Base-by-base conservation (phyloP, 306 rosid genomes). In the Boehmeria nivea region DNA sequence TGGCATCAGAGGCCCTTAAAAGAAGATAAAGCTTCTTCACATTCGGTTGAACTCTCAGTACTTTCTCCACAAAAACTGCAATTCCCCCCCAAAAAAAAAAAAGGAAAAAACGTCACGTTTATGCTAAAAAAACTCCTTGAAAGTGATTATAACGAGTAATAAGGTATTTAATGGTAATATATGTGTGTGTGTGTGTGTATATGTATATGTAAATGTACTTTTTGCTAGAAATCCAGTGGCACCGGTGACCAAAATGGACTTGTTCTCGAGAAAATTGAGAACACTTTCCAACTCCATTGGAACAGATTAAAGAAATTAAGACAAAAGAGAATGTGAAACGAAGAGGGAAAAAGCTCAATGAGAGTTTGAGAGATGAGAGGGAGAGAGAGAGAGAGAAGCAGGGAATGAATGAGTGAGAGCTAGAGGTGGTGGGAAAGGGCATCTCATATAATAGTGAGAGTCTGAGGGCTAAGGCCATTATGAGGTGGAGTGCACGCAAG, bases 21-120 rank as follows among this genome's bases (percentile, higher is more conserved):
- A 89, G 95, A 52, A 89, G 87, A 75, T 65, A 89, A 52, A 89
- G 65, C 69, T 78, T 83, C 70, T 83, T 83, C 61, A 85, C 86
- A 31, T 85, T 78, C 17, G 95, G 93, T 71, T 89, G 93, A 68
- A 73, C 76, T 59, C 97, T 78, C 51, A 89, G 69, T 39, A 86
- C 60, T 74, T 89, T 89, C 83, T 89, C 97, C 69, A 77, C 54
- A 45, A 89, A 66, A 72, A 89, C 95, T 89, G 75, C 48, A 20
- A 53, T 47, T 14, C 13, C 6, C 8, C 15, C n/a, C 5, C n/a
- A 18, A 51, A 34, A 54, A 6, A 27, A n/a, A n/a, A n/a, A n/a
- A n/a, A n/a, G n/a, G 10, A 44, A 18, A 19, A 18, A 0, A 2
- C 13, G 4, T 1, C 22, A n/a, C n/a, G n/a, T n/a, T n/a, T n/a